Evolutionary conservation across 2,329 filamentous ascomycete genomes (phyloP).

Genomic region (Botrytis hyacinthi): DNA sequence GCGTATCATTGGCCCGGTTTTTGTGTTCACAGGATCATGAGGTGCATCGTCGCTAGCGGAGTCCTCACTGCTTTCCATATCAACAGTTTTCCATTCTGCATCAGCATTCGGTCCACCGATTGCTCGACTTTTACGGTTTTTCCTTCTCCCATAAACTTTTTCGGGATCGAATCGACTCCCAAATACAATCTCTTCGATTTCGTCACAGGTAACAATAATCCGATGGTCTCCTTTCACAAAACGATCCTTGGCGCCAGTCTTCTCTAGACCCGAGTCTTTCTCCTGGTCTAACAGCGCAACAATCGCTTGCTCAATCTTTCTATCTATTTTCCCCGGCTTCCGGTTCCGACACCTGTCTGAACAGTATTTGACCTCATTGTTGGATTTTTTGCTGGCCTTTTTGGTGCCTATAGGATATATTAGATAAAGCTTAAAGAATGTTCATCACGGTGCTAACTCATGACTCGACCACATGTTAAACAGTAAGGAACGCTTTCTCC

Average conservation of each 20-base stretch:
- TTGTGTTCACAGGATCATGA: background rate
- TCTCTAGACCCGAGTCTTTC: slow-evolving; percentile 38
- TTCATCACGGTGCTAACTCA: slow-evolving; percentile 2
- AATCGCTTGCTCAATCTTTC: slow-evolving; percentile 52
- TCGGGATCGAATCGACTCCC: slow-evolving; percentile 45
- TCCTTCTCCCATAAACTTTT: slow-evolving; percentile 46
- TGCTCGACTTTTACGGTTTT: slow-evolving; percentile 45
- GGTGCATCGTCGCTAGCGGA: slow-evolving; percentile 7
- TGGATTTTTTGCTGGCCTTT: slow-evolving; percentile 16
- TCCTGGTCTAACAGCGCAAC: slow-evolving; percentile 39
- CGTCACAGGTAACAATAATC: slow-evolving; percentile 49
- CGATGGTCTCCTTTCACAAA: slow-evolving; percentile 50
- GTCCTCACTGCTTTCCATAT: slow-evolving; percentile 48
- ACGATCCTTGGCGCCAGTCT: slow-evolving; percentile 38
- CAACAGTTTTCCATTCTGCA: slow-evolving; percentile 45
- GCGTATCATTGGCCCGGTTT: slow-evolving; percentile 17
- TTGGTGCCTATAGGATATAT: slow-evolving; percentile 10
- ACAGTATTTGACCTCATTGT: slow-evolving; percentile 50
- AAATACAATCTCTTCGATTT: slow-evolving; percentile 52
- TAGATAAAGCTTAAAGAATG: background rate
- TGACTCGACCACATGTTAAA: slow-evolving; percentile 19
- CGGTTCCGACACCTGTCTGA: slow-evolving; percentile 52
- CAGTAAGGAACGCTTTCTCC: slow-evolving; percentile 17
- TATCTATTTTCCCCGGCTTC: slow-evolving; percentile 51
- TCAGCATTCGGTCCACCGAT: slow-evolving; percentile 39